Evolutionary conservation across 2,329 filamentous ascomycete species (phyloP).

Genomic region (Botrytis tulipae): DNA sequence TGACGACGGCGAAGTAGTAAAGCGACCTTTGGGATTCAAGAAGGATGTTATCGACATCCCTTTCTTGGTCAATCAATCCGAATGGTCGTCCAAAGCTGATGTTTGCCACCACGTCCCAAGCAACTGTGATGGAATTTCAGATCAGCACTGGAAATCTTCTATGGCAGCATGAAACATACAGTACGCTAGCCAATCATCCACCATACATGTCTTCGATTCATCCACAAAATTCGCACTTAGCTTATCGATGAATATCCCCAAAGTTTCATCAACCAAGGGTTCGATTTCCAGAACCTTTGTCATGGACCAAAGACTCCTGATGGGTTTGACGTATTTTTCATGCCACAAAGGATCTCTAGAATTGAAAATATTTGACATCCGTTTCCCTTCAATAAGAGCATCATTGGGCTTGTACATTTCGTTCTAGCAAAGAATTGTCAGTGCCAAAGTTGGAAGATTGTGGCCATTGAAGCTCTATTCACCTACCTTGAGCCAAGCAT

Average conservation of each 20-base stretch:
- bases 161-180: not conserved
- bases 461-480: not conserved
- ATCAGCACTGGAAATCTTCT: not conserved
- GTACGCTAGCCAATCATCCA: conserved; percentile 14
- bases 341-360: not conserved
- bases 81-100: conserved; percentile 11
- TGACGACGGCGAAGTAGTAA: conserved; percentile 3
- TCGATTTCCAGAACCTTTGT: not conserved
- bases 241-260: not conserved
- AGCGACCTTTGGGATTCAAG: not conserved
- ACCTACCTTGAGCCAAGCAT: conserved; percentile 29
- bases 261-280: not conserved
- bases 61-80: conserved; percentile 7
- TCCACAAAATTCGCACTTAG: not conserved
- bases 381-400: not conserved
- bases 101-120: conserved; percentile 1
- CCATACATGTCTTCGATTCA: not conserved
- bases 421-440: not conserved
- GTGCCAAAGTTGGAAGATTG: not conserved
- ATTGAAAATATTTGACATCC: not conserved
- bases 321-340: not conserved
- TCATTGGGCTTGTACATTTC: conserved; percentile 10
- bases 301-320: conserved; percentile 13
- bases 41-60: conserved; percentile 5
- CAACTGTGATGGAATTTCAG: not conserved